phyloP scores from a whole-genome alignment of 192 early-diverging fungal species.

The Coemansia sp. region DNA sequence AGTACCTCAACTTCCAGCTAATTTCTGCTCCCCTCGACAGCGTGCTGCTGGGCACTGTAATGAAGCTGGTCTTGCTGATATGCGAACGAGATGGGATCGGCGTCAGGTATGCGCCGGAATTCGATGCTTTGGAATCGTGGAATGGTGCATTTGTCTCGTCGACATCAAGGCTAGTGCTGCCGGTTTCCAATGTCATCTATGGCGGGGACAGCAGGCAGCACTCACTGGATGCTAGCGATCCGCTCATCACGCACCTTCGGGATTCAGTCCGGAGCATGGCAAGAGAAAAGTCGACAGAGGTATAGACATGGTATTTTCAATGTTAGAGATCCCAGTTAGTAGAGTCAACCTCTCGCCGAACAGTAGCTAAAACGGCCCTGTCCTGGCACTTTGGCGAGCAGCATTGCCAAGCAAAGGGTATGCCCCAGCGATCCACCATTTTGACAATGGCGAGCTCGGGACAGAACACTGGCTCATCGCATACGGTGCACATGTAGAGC shows the following conservation, averaged over 20 bases:
- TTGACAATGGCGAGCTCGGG: slow-evolving; percentile 17
- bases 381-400: slow-evolving; percentile 39
- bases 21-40: slow-evolving; percentile 31
- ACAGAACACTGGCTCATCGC: slow-evolving; percentile 17
- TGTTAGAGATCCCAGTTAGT: background rate
- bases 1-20: slow-evolving; percentile 23
- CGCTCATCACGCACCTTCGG: slow-evolving; percentile 33
- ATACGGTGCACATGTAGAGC: slow-evolving; percentile 23
- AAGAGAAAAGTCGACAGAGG: slow-evolving; percentile 16
- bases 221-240: slow-evolving; percentile 11
- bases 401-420: slow-evolving; percentile 42
- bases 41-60: slow-evolving; percentile 46
- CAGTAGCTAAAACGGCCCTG: background rate
- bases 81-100: slow-evolving; percentile 30
- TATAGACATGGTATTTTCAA: slow-evolving; percentile 6
- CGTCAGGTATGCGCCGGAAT: slow-evolving; percentile 20
- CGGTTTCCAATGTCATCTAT: slow-evolving; percentile 17
- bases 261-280: slow-evolving; percentile 21
- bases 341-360: background rate
- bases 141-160: slow-evolving; percentile 46
- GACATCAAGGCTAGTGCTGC: slow-evolving; percentile 44
- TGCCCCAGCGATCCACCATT: background rate
- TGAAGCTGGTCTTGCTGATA: slow-evolving; percentile 44
- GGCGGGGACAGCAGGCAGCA: slow-evolving; percentile 5
- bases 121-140: slow-evolving; percentile 24